Percentiles rank a stretch among this genome's conserved stretches.
Conservation (phyloP, 495 filamentous ascomycete genomes). For the Apodospora peruviana region DNA sequence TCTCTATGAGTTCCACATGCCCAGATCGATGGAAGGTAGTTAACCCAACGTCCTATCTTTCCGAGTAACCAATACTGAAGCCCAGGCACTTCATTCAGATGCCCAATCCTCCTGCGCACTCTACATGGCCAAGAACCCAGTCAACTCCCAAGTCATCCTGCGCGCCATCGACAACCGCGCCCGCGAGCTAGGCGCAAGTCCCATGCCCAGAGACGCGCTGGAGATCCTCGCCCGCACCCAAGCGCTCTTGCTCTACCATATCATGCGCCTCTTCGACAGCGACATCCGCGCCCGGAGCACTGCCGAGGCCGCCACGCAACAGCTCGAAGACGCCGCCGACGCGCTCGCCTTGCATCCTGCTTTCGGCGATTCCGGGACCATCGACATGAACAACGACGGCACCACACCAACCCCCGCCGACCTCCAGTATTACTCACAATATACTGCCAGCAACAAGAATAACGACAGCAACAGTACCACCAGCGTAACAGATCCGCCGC, state of each 20-base stretch:
- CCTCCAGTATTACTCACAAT: not conserved
- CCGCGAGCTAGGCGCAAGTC: constrained; percentile 29
- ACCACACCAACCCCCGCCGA: no score
- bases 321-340: constrained; percentile 30
- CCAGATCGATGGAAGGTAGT: constrained; percentile 42
- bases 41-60: not conserved
- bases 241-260: constrained; percentile 45
- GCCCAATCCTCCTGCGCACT: constrained; percentile 44
- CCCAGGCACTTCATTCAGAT: constrained; percentile 23
- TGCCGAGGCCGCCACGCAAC: constrained; percentile 30
- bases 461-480: no score
- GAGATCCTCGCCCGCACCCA: constrained; percentile 35
- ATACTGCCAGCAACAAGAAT: not conserved
- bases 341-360: constrained; percentile 16
- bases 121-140: constrained; percentile 40
- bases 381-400: not conserved
- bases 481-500: constrained; percentile 20
- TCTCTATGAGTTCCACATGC: constrained; percentile 44
- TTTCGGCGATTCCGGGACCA: constrained; percentile 4
- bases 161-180: constrained; percentile 35
- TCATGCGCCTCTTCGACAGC: constrained; percentile 50
- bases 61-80: not conserved
- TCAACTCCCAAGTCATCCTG: constrained; percentile 39
- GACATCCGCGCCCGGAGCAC: constrained; percentile 34
- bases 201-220: constrained; percentile 18